Base-by-base conservation (phyloP, 1,284 basidiomycete species). In the Bondarzewia mesenterica region DNA sequence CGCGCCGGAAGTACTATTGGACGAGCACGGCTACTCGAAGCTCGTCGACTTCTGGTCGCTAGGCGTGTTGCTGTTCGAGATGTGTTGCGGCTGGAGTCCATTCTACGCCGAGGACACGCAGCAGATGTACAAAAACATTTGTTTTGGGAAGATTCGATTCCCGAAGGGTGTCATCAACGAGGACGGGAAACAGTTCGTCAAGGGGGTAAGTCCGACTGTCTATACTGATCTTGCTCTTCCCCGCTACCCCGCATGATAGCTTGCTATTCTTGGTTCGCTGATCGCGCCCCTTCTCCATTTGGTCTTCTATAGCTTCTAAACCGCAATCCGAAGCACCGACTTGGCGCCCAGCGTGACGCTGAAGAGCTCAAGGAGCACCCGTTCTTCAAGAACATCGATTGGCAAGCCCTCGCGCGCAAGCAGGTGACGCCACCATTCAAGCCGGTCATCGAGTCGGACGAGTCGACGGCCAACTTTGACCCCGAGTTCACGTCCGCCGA, bases 111-210 rank as follows among this genome's bases (percentile, higher is more conserved):
- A 99, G 61, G 96, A 99, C 64, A 98, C 93, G 15, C 95, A 99
- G 66, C 92, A 97, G 69, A 99, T 99, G 96, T 99, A 99, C 75
- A 93, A 93, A 77, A 90, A 95, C 72, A 99, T 99, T 58, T 98
- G 93, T 66, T 93, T 93, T 67, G 96, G 96, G 56, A 99, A 98
- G 78, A 98, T 99, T 65, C 81, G 95, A 54, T 99, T 99, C 74
- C 96, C 96, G 23, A 89, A 93, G 60, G 93, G 90, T 48, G 94
- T 97, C 26, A 98, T 99, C 59, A 86, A 87, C 52, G 96, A 99
- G 59, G 94, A 98, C 51, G 96, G 96, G 48, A 99, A 99, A 72
- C 90, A 96, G 69, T 99, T 99, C 58, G 96, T 99, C 62, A 99
- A 99, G 69, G 93, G 93, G 51, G 91, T 94, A 60, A 71, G 89